Percentiles rank a stretch among this genome's conserved stretches.
Evolutionary conservation across 192 early-diverging fungal genomes (phyloP).

Genomic region (Spinellus fusiger): DNA sequence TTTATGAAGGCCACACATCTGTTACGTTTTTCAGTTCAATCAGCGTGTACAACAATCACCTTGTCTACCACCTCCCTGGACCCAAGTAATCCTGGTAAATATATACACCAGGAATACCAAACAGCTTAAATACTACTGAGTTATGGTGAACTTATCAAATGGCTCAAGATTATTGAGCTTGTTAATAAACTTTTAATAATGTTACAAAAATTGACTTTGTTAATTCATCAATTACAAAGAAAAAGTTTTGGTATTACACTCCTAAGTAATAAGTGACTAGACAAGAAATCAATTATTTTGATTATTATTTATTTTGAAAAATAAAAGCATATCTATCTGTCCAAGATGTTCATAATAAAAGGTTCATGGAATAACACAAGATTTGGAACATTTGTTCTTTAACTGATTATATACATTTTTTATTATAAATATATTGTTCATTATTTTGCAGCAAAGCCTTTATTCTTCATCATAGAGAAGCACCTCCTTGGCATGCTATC

Average conservation of each 20-base stretch:
- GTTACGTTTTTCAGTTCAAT: slow-evolving; percentile 4
- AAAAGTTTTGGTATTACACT: slow-evolving; percentile 14
- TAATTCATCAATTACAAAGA: slow-evolving; percentile 11
- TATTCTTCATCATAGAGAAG: too few relatives aligned
- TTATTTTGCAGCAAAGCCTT: too few relatives aligned
- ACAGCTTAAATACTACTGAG: neutral
- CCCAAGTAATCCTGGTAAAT: neutral
- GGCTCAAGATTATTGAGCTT: slow-evolving; percentile 12
- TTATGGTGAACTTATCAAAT: neutral
- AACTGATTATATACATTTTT: too few relatives aligned
- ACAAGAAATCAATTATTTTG: too few relatives aligned
- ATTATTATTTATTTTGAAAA: too few relatives aligned
- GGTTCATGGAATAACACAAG: too few relatives aligned
- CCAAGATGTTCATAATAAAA: too few relatives aligned
- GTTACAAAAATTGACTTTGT: slow-evolving; percentile 7
- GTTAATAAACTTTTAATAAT: slow-evolving; percentile 4
- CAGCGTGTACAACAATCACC: slow-evolving; percentile 10
- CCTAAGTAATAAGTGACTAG: too few relatives aligned
- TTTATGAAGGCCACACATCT: neutral
- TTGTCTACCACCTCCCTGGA: slow-evolving; percentile 12
- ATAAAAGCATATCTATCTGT: too few relatives aligned
- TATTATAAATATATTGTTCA: too few relatives aligned
- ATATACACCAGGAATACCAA: slow-evolving; percentile 10
- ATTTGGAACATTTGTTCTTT: too few relatives aligned
- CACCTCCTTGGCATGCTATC: too few relatives aligned